These are phyloP conservation scores for Lumnitzera littorea DNA, from an alignment of 345 rosid species.

Conservation along the genomic window DNA sequence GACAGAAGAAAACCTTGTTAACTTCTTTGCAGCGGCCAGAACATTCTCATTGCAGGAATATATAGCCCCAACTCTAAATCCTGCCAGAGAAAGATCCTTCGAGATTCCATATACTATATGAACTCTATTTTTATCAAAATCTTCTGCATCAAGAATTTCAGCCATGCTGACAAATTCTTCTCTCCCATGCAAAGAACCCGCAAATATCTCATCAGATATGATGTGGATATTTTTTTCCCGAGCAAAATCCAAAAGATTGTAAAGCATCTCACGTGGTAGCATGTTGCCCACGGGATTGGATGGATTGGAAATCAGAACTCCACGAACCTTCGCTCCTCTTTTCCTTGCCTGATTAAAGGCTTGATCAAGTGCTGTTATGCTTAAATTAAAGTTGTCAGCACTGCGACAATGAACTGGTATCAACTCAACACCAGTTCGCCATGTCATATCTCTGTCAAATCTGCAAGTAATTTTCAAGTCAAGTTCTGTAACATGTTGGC, in stretches of 20 bases:
- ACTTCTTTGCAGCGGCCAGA: conserved; percentile 54
- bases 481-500: neutral
- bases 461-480: conserved; percentile 34
- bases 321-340: conserved; percentile 64
- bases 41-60: conserved; percentile 66
- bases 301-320: conserved; percentile 78
- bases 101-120: conserved; percentile 84
- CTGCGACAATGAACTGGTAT: conserved; percentile 89
- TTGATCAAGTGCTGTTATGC: conserved; percentile 66
- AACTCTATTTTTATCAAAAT: conserved; percentile 68
- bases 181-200: conserved; percentile 63
- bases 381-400: conserved; percentile 56
- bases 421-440: conserved; percentile 77
- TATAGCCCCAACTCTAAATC: conserved; percentile 76
- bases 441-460: conserved; percentile 75
- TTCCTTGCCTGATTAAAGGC: conserved; percentile 81
- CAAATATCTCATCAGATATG: conserved; percentile 82
- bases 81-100: conserved; percentile 80
- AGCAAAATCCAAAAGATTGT: conserved; percentile 53
- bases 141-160: conserved; percentile 52
- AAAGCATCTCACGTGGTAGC: conserved; percentile 52
- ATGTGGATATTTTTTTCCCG: conserved; percentile 77
- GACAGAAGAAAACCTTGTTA: conserved; percentile 69
- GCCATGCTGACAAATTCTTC: conserved; percentile 82
- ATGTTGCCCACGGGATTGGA: conserved; percentile 86